Conservation (phyloP, 1,139 yeast species). For the Hemisphaericaspora xylofermentans region DNA sequence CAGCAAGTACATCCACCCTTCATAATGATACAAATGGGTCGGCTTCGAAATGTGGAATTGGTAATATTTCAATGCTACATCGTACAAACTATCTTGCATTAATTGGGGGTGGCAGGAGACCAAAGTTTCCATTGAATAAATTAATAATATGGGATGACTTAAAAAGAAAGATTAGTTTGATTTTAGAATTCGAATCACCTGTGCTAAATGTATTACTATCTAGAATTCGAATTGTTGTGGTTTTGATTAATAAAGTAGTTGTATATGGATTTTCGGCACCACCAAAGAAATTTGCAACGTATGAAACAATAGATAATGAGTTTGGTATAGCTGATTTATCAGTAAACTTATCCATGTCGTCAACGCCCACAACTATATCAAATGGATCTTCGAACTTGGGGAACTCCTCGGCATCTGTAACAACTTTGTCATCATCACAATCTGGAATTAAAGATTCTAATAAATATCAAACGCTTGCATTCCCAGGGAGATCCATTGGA, state of each 20-base stretch:
- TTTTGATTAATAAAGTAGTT: conserved; percentile 62
- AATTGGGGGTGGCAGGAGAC: conserved; percentile 84
- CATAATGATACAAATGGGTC: conserved; percentile 11
- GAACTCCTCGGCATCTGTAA: not conserved
- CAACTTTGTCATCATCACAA: conserved; percentile 6
- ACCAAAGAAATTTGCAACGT: conserved; percentile 66
- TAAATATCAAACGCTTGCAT: conserved; percentile 58
- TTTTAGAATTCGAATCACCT: conserved; percentile 72
- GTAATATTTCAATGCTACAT: conserved; percentile 77
- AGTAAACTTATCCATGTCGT: conserved; percentile 20
- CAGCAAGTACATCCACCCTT: conserved; percentile 6
- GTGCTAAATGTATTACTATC: conserved; percentile 74
- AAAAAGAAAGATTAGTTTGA: conserved; percentile 71
- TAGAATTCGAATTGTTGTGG: conserved; percentile 71
- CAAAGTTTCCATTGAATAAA: conserved; percentile 74
- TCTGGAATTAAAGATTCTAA: conserved; percentile 5
- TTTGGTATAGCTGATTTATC: conserved; percentile 69
- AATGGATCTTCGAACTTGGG: conserved; percentile 1
- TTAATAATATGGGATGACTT: conserved; percentile 89
- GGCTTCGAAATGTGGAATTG: conserved; percentile 57
- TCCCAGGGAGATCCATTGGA: conserved; percentile 69
- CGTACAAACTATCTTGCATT: conserved; percentile 86
- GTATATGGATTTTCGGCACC: conserved; percentile 81
- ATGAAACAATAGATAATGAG: conserved; percentile 71
- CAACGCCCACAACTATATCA: conserved; percentile 1